A percentile compares a stretch with the other conserved stretches of the same genome.
Evolutionary conservation across 169 alveolate genomes (phyloP).

Genomic region (Plasmodium yoelii): DNA sequence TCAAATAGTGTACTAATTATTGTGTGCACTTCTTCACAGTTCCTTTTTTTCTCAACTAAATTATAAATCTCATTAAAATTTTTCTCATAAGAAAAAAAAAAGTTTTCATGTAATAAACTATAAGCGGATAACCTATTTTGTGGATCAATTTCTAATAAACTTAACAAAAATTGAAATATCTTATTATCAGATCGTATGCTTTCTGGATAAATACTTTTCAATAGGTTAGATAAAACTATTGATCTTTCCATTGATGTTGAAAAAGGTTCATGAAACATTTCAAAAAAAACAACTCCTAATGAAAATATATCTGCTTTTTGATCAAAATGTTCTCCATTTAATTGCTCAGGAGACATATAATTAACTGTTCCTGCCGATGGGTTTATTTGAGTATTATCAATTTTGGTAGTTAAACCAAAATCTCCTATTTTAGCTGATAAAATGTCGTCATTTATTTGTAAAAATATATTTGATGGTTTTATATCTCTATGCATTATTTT

Average conservation of each 20-base stretch:
- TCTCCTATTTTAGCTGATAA: constrained; percentile 87
- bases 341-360: constrained; percentile 90
- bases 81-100: constrained; percentile 77
- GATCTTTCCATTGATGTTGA: constrained; percentile 88
- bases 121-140: constrained; percentile 83
- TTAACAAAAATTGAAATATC: constrained; percentile 78
- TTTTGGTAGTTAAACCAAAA: constrained; percentile 88
- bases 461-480: constrained; percentile 89
- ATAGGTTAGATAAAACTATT: constrained; percentile 80
- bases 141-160: constrained; percentile 82
- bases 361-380: constrained; percentile 87
- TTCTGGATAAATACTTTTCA: constrained; percentile 83
- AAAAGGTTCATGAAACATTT: constrained; percentile 89
- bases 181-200: constrained; percentile 78
- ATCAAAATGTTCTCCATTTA: constrained; percentile 84
- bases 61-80: constrained; percentile 79
- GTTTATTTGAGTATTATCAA: constrained; percentile 71
- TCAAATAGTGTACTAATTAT: constrained; percentile 81
- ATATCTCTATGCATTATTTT: constrained; percentile 89
- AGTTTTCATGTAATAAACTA: constrained; percentile 80
- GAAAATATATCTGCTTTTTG: constrained; percentile 89
- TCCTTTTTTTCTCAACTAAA: constrained; percentile 80
- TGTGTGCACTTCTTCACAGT: constrained; percentile 83
- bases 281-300: constrained; percentile 89
- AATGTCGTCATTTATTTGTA: constrained; percentile 82